Conservation (phyloP, 331 rosid species). For the Malus hybrid region DNA sequence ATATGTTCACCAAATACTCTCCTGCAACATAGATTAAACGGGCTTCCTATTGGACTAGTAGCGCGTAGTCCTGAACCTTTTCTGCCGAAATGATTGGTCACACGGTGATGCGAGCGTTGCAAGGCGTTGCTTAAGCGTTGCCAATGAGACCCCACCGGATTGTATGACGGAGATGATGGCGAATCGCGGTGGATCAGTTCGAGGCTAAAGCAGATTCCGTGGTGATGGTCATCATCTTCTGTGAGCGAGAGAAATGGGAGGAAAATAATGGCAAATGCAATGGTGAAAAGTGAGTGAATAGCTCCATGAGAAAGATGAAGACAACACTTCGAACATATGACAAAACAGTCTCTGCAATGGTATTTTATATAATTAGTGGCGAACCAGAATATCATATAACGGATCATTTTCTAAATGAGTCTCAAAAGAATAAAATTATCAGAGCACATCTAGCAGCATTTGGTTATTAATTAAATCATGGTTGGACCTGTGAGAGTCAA, state of each 20-base stretch:
- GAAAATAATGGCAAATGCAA: neutral
- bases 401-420: neutral
- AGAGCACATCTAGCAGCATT: neutral
- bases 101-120: neutral
- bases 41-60: neutral
- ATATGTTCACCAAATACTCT: conserved; percentile 4
- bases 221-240: neutral
- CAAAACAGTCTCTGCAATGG: neutral
- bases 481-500: neutral
- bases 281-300: neutral
- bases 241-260: neutral
- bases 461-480: neutral
- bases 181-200: conserved; percentile 2
- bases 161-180: neutral
- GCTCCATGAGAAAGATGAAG: neutral
- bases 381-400: neutral
- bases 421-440: neutral
- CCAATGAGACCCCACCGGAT: neutral
- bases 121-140: neutral
- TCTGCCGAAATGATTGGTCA: neutral
- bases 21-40: neutral
- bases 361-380: too few species aligned
- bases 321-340: neutral
- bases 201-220: neutral
- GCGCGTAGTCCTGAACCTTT: neutral